Conservation (phyloP, 2,329 filamentous ascomycete species). For the Pseudogymnoascus pannorum region DNA sequence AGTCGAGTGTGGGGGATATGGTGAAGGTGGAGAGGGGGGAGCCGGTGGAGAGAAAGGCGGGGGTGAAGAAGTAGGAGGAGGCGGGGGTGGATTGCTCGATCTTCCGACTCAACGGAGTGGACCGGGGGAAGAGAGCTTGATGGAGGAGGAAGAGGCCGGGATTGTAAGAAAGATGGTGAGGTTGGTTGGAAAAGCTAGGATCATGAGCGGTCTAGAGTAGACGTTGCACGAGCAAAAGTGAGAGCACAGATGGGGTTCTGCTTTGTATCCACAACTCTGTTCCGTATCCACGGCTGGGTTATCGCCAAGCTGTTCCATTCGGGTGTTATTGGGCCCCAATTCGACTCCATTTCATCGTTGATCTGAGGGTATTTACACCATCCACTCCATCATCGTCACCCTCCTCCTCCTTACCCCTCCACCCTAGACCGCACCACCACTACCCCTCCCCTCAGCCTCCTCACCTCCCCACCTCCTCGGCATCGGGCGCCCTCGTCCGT, state of each 20-base stretch:
- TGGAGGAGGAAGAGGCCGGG: neutral
- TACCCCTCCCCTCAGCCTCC: neutral
- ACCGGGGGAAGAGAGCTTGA: neutral
- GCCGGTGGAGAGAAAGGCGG: slow-evolving; percentile 27
- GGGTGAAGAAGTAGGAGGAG: neutral
- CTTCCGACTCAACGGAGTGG: neutral
- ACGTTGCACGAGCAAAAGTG: neutral
- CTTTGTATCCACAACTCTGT: neutral
- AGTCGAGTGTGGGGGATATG: slow-evolving; percentile 51
- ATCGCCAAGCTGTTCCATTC: neutral
- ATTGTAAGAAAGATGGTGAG: neutral
- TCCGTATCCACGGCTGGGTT: neutral
- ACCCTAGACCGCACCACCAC: neutral
- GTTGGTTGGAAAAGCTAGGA: neutral
- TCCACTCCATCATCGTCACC: neutral
- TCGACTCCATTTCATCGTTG: neutral
- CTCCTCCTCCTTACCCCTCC: neutral
- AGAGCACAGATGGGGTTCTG: neutral
- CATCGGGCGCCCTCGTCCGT: neutral
- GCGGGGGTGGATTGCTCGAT: neutral
- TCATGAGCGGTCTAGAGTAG: neutral
- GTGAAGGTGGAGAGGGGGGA: slow-evolving; percentile 13
- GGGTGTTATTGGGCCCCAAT: neutral
- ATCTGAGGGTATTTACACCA: neutral
- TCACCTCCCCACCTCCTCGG: neutral